These are phyloP conservation scores for Herpetospermum pedunculosum DNA, from an alignment of 306 rosid species.

Conservation along the genomic window DNA sequence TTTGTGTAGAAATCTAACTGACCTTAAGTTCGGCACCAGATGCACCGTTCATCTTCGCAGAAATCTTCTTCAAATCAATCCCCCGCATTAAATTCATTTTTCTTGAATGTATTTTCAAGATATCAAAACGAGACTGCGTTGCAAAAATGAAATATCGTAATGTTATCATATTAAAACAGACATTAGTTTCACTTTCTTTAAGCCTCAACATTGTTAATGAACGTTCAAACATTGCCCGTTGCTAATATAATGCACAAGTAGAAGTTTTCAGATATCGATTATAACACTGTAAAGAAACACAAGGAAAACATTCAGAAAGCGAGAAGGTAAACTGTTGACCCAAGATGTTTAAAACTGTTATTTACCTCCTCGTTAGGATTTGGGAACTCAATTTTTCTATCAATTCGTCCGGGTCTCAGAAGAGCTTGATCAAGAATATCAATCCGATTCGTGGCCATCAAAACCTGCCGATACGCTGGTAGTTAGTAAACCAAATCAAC, in stretches of 20 bases:
- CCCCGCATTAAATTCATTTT: conserved; percentile 99
- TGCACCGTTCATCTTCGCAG: conserved; percentile 97
- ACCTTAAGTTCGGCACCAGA: conserved; percentile 99
- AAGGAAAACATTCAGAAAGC: not conserved
- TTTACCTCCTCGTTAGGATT: conserved; percentile 83
- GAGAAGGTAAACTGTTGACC: not conserved
- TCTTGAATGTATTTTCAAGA: conserved; percentile 92
- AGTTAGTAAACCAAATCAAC: not conserved
- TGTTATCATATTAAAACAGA: not conserved
- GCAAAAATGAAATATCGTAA: not conserved
- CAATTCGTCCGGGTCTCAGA: conserved; percentile 93
- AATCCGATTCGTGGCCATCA: conserved; percentile 97
- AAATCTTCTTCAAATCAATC: conserved; percentile 90
- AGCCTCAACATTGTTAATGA: not conserved
- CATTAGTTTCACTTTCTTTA: not conserved
- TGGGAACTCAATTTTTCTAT: conserved; percentile 90
- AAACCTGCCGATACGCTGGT: conserved; percentile 30
- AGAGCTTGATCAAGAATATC: conserved; percentile 98
- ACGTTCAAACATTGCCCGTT: not conserved
- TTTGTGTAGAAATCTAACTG: not conserved
- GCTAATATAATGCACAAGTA: not conserved
- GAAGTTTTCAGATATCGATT: not conserved
- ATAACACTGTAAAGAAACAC: not conserved
- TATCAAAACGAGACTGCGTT: conserved; percentile 13
- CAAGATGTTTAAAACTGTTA: not conserved